Evolutionary conservation across 2,329 filamentous ascomycete genomes (phyloP).

Genomic region (Cadophora sp.): DNA sequence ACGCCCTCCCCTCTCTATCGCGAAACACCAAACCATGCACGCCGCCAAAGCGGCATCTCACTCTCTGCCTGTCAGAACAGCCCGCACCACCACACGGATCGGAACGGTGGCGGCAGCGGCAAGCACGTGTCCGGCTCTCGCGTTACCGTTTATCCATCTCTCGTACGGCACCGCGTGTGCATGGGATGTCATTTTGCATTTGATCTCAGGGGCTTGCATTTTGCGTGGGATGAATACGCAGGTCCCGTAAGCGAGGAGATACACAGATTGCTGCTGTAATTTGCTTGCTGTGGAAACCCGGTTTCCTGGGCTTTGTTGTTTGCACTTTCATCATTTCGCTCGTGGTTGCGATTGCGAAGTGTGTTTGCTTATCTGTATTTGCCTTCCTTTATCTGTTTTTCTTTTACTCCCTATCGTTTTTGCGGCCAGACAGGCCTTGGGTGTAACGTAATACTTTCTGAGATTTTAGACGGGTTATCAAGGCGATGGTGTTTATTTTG

Average conservation of each 20-base stretch:
- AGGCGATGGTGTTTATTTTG: not conserved
- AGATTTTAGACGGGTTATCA: not conserved
- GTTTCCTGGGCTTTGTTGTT: not conserved
- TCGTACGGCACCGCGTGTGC: not conserved
- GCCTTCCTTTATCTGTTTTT: not conserved
- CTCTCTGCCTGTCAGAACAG: too few relatives aligned
- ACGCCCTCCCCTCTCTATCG: not conserved
- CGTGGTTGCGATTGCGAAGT: not conserved
- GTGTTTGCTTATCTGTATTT: not conserved
- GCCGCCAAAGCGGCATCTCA: not conserved
- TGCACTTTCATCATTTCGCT: not conserved
- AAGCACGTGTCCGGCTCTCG: constrained; percentile 4
- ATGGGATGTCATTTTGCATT: not conserved
- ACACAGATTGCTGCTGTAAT: not conserved
- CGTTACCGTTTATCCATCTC: not conserved
- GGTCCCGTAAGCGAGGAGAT: constrained; percentile 11
- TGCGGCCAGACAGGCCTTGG: not conserved
- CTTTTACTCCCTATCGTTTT: not conserved
- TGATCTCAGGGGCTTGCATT: not conserved
- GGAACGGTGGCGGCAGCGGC: not conserved
- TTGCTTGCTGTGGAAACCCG: not conserved
- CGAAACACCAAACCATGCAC: constrained; percentile 1
- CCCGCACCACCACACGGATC: not conserved
- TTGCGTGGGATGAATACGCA: constrained; percentile 4
- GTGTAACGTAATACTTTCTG: not conserved